These are phyloP conservation scores for Pisolithus sp. DNA, from an alignment of 768 basidiomycete species.

Conservation along the genomic window DNA sequence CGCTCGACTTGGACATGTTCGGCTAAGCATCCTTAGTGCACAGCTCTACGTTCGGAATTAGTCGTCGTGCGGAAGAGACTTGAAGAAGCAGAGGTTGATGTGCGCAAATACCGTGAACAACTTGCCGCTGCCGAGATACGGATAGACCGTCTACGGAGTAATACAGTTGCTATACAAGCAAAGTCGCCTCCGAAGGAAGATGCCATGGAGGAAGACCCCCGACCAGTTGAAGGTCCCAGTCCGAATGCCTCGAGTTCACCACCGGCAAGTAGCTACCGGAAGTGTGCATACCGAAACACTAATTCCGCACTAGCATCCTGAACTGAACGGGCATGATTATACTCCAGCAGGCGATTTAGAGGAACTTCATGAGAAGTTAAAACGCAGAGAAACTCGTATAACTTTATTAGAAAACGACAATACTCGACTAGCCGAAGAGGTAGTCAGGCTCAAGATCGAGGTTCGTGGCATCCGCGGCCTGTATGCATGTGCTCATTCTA, in stretches of 20 bases:
- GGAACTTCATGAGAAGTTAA: constrained; percentile 24
- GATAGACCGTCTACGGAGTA: constrained; percentile 53
- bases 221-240: constrained; percentile 37
- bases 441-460: constrained; percentile 39
- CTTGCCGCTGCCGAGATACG: constrained; percentile 56
- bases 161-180: constrained; percentile 44
- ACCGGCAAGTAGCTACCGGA: constrained; percentile 59
- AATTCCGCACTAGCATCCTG: constrained; percentile 40
- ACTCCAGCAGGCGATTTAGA: constrained; percentile 37
- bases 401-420: constrained; percentile 42
- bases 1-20: not conserved
- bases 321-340: constrained; percentile 35
- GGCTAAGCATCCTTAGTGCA: constrained; percentile 37
- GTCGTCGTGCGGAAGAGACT: constrained; percentile 43
- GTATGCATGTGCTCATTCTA: not conserved
- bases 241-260: constrained; percentile 54
- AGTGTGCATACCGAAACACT: constrained; percentile 14
- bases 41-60: constrained; percentile 53
- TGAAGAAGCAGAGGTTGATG: constrained; percentile 43
- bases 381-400: constrained; percentile 37
- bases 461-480: constrained; percentile 24
- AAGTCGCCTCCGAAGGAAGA: constrained; percentile 31
- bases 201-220: constrained; percentile 22
- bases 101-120: constrained; percentile 42
- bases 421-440: constrained; percentile 38